Conservation (phyloP, 495 filamentous ascomycete genomes). For the Penicillium samsonianum region DNA sequence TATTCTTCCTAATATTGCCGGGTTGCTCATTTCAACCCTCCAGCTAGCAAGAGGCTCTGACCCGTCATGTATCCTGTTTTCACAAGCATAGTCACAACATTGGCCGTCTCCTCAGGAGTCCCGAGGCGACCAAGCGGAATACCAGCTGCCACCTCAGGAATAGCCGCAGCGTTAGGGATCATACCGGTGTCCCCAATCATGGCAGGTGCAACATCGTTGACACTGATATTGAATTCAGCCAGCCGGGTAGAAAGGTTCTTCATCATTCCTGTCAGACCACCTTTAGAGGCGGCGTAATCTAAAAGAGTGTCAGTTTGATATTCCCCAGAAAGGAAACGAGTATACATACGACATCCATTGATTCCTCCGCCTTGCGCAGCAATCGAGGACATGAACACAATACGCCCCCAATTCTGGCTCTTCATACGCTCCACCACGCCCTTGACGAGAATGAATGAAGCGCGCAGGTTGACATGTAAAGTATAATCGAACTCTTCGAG, state of each 20-base stretch:
- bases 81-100: constrained; percentile 66
- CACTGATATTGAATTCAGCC: constrained; percentile 64
- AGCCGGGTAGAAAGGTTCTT: constrained; percentile 64
- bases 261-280: constrained; percentile 65
- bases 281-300: constrained; percentile 70
- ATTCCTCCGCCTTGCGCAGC: constrained; percentile 66
- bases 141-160: constrained; percentile 52
- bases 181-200: constrained; percentile 72
- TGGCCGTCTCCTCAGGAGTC: constrained; percentile 65
- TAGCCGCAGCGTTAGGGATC: constrained; percentile 58
- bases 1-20: background rate
- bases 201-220: constrained; percentile 74
- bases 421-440: constrained; percentile 67
- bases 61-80: constrained; percentile 71
- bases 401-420: constrained; percentile 61
- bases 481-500: constrained; percentile 69
- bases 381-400: constrained; percentile 69
- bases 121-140: constrained; percentile 67
- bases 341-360: constrained; percentile 59
- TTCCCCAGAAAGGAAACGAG: background rate
- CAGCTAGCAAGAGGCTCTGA: constrained; percentile 58
- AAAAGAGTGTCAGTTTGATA: background rate
- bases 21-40: constrained; percentile 50
- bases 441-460: constrained; percentile 66
- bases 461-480: constrained; percentile 63